phyloP scores from a whole-genome alignment of 768 basidiomycete genomes.

The Aureoboletus auriporus region DNA sequence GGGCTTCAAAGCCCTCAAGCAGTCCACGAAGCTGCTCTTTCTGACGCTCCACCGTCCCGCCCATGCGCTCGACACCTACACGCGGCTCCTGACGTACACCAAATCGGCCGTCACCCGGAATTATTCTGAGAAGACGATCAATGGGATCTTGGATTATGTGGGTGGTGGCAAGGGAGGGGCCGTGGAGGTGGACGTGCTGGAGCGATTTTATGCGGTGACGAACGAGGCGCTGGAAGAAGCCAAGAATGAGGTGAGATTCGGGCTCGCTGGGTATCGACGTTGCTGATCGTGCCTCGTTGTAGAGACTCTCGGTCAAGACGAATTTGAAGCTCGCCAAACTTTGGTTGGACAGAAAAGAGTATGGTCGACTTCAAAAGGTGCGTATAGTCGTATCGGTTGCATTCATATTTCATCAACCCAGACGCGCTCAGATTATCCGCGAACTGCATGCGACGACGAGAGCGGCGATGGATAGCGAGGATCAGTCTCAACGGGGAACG shows the following conservation, averaged over 20 bases:
- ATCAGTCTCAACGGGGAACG: conserved; percentile 91
- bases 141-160: conserved; percentile 96
- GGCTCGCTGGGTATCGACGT: background rate
- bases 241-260: conserved; percentile 82
- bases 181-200: conserved; percentile 81
- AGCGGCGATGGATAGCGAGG: conserved; percentile 59
- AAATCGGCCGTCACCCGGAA: conserved; percentile 94
- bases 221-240: conserved; percentile 87
- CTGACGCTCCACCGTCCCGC: conserved; percentile 71
- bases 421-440: conserved; percentile 55
- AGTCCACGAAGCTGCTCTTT: conserved; percentile 92
- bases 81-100: conserved; percentile 84
- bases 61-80: conserved; percentile 85
- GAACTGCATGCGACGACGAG: conserved; percentile 70
- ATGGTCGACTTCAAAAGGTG: conserved; percentile 76
- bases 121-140: conserved; percentile 98
- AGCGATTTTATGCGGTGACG: conserved; percentile 94
- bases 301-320: conserved; percentile 93
- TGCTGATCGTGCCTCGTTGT: conserved; percentile 1
- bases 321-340: conserved; percentile 96
- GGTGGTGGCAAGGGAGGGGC: conserved; percentile 80
- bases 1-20: conserved; percentile 99
- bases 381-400: conserved; percentile 12
- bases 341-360: conserved; percentile 96
- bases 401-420: too few relatives aligned